These are phyloP conservation scores for Candida nanaspora DNA, from an alignment of 805 yeast species.

Conservation along the genomic window DNA sequence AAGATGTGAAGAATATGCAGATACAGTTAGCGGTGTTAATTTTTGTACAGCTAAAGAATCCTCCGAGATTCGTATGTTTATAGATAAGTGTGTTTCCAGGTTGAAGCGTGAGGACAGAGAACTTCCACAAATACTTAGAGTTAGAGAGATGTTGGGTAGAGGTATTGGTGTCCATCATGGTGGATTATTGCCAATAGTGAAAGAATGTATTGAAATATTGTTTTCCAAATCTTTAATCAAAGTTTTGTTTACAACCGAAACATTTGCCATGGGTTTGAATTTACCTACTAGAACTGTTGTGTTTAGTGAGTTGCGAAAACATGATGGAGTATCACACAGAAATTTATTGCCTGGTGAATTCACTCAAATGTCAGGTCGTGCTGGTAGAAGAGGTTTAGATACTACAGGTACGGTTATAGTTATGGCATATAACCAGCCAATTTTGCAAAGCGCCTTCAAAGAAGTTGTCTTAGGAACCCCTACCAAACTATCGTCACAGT, in stretches of 20 bases:
- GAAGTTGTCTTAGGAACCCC: slow-evolving; percentile 85
- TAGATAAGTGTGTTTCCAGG: slow-evolving; percentile 82
- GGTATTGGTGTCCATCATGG: slow-evolving; percentile 97
- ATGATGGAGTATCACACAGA: slow-evolving; percentile 82
- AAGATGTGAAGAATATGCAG: slow-evolving; percentile 90
- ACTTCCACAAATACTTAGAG: slow-evolving; percentile 80
- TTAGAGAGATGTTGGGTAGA: slow-evolving; percentile 75
- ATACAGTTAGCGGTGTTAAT: slow-evolving; percentile 62
- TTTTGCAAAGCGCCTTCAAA: slow-evolving; percentile 53
- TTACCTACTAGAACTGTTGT: slow-evolving; percentile 96
- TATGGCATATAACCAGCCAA: slow-evolving; percentile 71
- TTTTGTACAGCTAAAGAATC: slow-evolving; percentile 81
- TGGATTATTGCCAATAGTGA: slow-evolving; percentile 86
- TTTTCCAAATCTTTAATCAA: slow-evolving; percentile 83
- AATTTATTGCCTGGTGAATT: slow-evolving; percentile 90
- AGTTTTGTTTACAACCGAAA: slow-evolving; percentile 93
- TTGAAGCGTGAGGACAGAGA: slow-evolving; percentile 88
- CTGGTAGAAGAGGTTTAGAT: slow-evolving; percentile 96
- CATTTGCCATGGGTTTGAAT: slow-evolving; percentile 98
- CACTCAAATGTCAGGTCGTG: slow-evolving; percentile 98
- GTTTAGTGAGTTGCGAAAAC: slow-evolving; percentile 77
- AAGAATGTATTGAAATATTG: slow-evolving; percentile 86
- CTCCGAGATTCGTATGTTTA: slow-evolving; percentile 88
- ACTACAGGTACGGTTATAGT: slow-evolving; percentile 89
- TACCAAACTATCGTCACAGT: slow-evolving; percentile 84